A percentile compares a stretch with the other conserved stretches of the same genome.
These are phyloP conservation scores for Phytopythium montanum DNA, from an alignment of 352 stramenopile genomes.

Conservation along the genomic window DNA sequence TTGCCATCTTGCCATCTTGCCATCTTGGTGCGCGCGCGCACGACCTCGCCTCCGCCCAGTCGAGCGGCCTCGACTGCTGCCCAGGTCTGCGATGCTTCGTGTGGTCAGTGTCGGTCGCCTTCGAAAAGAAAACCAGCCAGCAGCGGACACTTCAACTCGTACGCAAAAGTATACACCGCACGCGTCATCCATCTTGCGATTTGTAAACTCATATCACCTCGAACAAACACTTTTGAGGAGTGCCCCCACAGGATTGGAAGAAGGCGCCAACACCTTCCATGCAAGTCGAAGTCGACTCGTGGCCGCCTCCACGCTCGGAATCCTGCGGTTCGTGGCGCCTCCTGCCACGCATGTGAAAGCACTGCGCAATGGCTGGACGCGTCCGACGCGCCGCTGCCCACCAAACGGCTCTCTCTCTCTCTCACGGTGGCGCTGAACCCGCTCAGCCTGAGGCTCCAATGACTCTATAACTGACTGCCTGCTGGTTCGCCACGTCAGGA, in stretches of 20 bases:
- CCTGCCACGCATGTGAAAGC: too few relatives aligned
- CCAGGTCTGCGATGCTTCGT: not conserved
- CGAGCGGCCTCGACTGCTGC: not conserved
- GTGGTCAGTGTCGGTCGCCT: not conserved
- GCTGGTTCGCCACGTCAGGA: not conserved
- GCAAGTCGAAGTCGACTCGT: too few relatives aligned
- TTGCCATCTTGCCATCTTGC: too few relatives aligned
- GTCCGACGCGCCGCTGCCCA: not conserved
- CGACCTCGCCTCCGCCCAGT: not conserved
- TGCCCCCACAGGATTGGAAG: not conserved
- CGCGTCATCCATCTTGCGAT: not conserved
- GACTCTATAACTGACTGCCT: not conserved
- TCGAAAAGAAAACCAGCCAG: conserved; percentile 4
- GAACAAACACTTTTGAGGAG: not conserved
- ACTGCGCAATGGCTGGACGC: not conserved
- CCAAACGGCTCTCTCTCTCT: not conserved
- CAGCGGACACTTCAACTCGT: not conserved
- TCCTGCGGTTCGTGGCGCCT: not conserved
- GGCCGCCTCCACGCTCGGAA: not conserved
- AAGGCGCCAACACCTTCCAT: not conserved
- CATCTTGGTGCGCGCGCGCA: not conserved
- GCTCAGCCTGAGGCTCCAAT: not conserved
- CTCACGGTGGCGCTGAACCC: not conserved
- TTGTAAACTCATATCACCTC: not conserved
- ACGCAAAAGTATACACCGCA: not conserved